A percentile compares a stretch with the other conserved stretches of the same genome.
Evolutionary conservation across 1,284 basidiomycete genomes (phyloP).

Genomic region (Leccinum subrobustum): DNA sequence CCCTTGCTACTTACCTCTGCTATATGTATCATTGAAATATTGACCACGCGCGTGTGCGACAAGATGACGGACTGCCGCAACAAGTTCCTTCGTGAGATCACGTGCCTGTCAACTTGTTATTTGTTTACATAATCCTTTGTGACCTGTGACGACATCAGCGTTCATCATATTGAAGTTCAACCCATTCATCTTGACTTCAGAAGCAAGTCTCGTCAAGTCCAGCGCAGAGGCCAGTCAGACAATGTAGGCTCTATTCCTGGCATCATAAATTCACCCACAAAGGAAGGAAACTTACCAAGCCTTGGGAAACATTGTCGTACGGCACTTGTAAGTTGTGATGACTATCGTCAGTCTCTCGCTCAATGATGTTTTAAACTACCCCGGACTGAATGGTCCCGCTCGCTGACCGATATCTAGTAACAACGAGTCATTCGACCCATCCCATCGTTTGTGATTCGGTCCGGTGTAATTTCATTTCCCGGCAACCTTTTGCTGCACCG

Average conservation of each 20-base stretch:
- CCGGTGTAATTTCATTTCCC: not conserved
- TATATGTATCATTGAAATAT: not conserved
- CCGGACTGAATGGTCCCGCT: not conserved
- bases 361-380: not conserved
- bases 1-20: not conserved
- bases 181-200: not conserved
- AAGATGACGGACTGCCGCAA: too few relatives aligned
- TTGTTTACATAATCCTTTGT: not conserved
- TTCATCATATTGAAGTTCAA: not conserved
- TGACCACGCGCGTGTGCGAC: not conserved
- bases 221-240: not conserved
- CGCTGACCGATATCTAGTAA: not conserved
- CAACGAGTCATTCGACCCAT: not conserved
- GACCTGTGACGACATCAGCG: not conserved
- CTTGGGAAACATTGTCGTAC: not conserved
- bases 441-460: not conserved
- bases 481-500: not conserved
- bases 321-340: not conserved
- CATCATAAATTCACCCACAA: not conserved
- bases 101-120: not conserved
- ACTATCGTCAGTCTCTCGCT: not conserved
- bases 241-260: conserved; percentile 3
- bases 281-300: not conserved
- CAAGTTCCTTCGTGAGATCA: not conserved
- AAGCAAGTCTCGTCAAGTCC: conserved; percentile 5